These are phyloP conservation scores for Comarum palustre DNA, from an alignment of 306 rosid species.

Conservation along the genomic window DNA sequence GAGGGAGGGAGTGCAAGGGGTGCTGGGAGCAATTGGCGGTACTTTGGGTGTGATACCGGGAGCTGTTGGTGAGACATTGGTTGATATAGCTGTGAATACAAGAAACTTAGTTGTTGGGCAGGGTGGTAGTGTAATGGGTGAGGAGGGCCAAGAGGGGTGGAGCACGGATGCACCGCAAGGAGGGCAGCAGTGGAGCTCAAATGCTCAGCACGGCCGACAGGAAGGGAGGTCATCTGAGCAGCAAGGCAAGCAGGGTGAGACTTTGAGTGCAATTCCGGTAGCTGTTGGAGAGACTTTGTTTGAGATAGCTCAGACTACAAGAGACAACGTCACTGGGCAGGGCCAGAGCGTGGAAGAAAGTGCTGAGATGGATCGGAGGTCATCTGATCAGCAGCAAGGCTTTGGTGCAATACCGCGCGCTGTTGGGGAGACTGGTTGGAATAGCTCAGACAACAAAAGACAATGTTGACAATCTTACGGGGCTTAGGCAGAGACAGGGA, in stretches of 20 bases:
- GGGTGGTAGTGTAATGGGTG: not conserved
- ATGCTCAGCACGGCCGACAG: not conserved
- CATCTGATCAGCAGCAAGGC: not conserved
- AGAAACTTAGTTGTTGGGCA: not conserved
- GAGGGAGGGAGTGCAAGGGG: not conserved
- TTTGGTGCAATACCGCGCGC: constrained; percentile 28
- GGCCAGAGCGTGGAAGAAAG: not conserved
- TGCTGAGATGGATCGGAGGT: not conserved
- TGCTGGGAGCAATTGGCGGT: not conserved
- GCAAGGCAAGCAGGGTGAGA: not conserved
- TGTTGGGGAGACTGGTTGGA: constrained; percentile 65
- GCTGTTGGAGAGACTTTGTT: constrained; percentile 60
- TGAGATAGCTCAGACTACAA: constrained; percentile 59
- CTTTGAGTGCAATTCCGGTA: constrained; percentile 12
- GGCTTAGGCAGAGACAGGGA: constrained; percentile 33
- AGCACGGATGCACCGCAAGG: not conserved
- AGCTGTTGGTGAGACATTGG: constrained; percentile 2
- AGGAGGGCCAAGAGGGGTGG: not conserved
- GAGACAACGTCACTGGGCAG: constrained; percentile 47
- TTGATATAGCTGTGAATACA: not conserved
- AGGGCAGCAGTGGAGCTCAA: not conserved
- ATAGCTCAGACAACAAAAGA: constrained; percentile 56
- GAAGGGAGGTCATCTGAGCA: not conserved
- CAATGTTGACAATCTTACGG: constrained; percentile 23
- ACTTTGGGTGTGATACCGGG: not conserved